Conservation (phyloP, 306 rosid species). For the Alnus rubra region DNA sequence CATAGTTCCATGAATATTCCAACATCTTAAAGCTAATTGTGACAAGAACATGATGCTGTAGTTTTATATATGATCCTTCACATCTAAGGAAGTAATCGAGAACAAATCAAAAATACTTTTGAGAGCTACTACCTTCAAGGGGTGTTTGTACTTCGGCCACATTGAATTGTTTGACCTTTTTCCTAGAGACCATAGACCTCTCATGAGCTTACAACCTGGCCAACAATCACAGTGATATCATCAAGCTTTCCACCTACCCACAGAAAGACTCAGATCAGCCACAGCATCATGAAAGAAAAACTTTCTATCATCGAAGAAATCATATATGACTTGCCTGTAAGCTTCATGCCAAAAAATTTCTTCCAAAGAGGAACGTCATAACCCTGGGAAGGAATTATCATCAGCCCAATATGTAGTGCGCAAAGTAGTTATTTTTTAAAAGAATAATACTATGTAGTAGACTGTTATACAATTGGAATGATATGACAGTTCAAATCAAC, state of each 20-base stretch:
- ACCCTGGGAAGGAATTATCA: conserved; percentile 53
- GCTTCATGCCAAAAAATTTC: conserved; percentile 85
- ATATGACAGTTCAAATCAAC: no score
- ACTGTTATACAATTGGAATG: no score
- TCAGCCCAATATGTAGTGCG: conserved; percentile 1
- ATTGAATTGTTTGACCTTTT: background rate
- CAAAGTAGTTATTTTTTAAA: background rate
- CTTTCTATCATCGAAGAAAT: background rate
- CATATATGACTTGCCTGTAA: conserved; percentile 55
- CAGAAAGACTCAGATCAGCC: conserved; percentile 14
- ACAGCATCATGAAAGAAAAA: background rate
- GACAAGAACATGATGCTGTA: background rate
- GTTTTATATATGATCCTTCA: background rate
- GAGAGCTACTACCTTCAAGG: background rate
- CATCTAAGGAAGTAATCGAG: background rate
- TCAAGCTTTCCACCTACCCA: conserved; percentile 86
- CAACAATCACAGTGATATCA: conserved; percentile 77
- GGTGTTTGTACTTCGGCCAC: background rate
- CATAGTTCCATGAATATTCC: no score
- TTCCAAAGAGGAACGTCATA: conserved; percentile 84
- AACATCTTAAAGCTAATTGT: background rate
- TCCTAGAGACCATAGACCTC: conserved; percentile 16
- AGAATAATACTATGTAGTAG: no score
- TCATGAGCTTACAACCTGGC: conserved; percentile 71
- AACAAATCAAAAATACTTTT: background rate